These are phyloP conservation scores for Pulveroboletus sp. DNA, from an alignment of 768 basidiomycete species.

Conservation along the genomic window DNA sequence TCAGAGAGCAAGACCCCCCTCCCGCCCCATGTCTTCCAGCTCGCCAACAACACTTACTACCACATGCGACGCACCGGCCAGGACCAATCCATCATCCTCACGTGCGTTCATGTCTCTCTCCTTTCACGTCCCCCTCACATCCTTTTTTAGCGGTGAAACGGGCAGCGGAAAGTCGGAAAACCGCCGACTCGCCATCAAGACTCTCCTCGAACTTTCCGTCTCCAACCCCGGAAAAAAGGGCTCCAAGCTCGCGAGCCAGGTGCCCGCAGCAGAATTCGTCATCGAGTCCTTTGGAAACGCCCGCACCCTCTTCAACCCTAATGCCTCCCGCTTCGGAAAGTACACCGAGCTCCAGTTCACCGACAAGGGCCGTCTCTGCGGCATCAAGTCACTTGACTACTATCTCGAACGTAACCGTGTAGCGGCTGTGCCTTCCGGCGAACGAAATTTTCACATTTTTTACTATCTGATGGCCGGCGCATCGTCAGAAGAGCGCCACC, in stretches of 20 bases:
- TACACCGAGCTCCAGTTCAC: conserved; percentile 98
- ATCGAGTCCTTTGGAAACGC: conserved; percentile 94
- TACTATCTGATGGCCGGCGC: conserved; percentile 95
- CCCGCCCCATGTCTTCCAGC: conserved; percentile 88
- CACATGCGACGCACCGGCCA: conserved; percentile 92
- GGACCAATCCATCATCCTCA: conserved; percentile 87
- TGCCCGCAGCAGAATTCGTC: conserved; percentile 93
- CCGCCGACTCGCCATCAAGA: conserved; percentile 85
- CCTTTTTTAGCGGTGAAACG: conserved; percentile 71
- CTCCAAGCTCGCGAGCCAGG: conserved; percentile 77
- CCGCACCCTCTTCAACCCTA: conserved; percentile 86
- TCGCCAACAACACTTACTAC: conserved; percentile 89
- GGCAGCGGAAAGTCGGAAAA: conserved; percentile 93
- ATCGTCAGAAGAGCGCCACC: conserved; percentile 79
- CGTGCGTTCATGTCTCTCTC: conserved; percentile 44
- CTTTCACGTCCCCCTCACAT: not conserved
- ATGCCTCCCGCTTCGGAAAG: conserved; percentile 95
- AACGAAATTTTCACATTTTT: conserved; percentile 97
- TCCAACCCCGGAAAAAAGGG: conserved; percentile 91
- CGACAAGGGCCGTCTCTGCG: conserved; percentile 82
- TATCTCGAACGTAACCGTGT: conserved; percentile 91
- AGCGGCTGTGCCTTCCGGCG: conserved; percentile 81
- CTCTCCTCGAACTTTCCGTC: conserved; percentile 86
- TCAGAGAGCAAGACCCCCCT: conserved; percentile 54
- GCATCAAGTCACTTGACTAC: conserved; percentile 94